Percentiles rank a stretch among this genome's conserved stretches.
Evolutionary conservation across 1,284 basidiomycete genomes (phyloP).

Genomic region (Pyrrhoderma lamaoense): DNA sequence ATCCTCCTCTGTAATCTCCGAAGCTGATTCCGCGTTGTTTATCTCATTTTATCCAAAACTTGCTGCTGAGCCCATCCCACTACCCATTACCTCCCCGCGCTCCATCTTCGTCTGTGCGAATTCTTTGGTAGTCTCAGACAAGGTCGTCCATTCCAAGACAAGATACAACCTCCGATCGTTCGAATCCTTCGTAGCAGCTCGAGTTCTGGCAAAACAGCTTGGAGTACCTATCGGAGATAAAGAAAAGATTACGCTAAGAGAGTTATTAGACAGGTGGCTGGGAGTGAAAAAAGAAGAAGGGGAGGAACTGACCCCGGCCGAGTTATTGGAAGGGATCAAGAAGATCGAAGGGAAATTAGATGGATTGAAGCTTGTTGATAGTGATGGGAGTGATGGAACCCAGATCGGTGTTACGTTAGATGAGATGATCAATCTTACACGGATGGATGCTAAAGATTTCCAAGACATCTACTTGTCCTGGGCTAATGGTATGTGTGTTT

Average conservation of each 20-base stretch:
- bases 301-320: slow-evolving; percentile 31
- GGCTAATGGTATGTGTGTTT: slow-evolving; percentile 54
- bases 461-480: slow-evolving; percentile 63
- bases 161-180: slow-evolving; percentile 86
- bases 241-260: slow-evolving; percentile 38
- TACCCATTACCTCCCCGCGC: slow-evolving; percentile 37
- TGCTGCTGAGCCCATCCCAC: slow-evolving; percentile 52
- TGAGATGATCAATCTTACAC: slow-evolving; percentile 65
- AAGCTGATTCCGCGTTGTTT: slow-evolving; percentile 64
- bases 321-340: slow-evolving; percentile 43
- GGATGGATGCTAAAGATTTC: slow-evolving; percentile 51
- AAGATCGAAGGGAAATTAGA: slow-evolving; percentile 44
- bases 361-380: slow-evolving; percentile 38
- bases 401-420: slow-evolving; percentile 57
- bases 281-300: slow-evolving; percentile 33
- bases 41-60: slow-evolving; percentile 79
- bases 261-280: slow-evolving; percentile 45
- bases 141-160: slow-evolving; percentile 66
- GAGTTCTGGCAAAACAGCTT: slow-evolving; percentile 57
- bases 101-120: slow-evolving; percentile 78
- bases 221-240: slow-evolving; percentile 35
- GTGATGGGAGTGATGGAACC: slow-evolving; percentile 21
- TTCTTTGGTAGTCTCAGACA: slow-evolving; percentile 79
- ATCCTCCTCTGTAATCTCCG: slow-evolving; percentile 73
- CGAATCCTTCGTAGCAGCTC: slow-evolving; percentile 74